phyloP scores from a whole-genome alignment of 2,329 filamentous ascomycete species.

The Tolypocladium tropicale region DNA sequence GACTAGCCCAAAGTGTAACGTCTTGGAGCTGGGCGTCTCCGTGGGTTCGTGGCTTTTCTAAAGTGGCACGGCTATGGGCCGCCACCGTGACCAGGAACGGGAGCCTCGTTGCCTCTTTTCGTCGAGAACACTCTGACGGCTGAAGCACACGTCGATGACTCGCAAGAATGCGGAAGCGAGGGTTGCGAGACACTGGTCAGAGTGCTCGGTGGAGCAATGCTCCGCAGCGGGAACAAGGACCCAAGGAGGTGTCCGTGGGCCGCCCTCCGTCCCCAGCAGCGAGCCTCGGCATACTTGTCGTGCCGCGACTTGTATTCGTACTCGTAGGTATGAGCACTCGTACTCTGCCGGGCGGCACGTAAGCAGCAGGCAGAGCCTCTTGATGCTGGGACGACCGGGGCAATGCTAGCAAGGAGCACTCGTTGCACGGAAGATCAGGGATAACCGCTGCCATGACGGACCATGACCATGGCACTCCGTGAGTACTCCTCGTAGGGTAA shows the following conservation, averaged over 20 bases:
- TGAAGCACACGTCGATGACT: background rate
- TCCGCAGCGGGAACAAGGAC: background rate
- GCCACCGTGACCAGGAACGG: background rate
- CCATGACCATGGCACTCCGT: no score
- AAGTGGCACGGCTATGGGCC: background rate
- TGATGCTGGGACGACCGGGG: background rate
- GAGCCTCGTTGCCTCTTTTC: background rate
- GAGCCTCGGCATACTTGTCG: background rate
- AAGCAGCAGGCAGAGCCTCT: background rate
- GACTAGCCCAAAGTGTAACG: background rate
- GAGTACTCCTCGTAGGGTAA: no score
- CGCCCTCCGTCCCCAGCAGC: background rate
- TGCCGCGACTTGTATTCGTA: no score
- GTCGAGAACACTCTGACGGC: background rate
- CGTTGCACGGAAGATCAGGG: background rate
- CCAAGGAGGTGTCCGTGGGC: background rate
- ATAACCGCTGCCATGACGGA: background rate
- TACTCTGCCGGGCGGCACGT: no score
- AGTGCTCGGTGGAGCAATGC: background rate
- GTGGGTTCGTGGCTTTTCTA: background rate
- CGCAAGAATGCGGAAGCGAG: background rate
- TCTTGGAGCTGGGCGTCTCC: background rate
- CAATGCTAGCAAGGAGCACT: background rate
- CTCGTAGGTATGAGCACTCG: no score
- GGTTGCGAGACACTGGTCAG: background rate